Percentiles rank a stretch among this genome's conserved stretches.
Evolutionary conservation across 768 basidiomycete genomes (phyloP).

Genomic region (Boletellus ananas): DNA sequence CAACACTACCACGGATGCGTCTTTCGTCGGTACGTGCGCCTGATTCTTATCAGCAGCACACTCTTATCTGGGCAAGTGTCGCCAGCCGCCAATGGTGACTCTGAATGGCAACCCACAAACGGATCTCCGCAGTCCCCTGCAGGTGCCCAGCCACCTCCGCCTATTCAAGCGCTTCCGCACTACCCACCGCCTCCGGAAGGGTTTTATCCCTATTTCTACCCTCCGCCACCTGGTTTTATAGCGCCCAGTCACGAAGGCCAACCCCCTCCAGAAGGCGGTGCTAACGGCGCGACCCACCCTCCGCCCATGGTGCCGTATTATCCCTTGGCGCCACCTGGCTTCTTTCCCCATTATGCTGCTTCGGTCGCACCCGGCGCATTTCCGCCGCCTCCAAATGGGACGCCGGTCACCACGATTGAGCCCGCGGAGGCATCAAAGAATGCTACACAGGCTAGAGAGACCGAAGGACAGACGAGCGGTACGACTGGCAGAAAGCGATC

Average conservation of each 20-base stretch:
- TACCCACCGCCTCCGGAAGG: constrained; percentile 40
- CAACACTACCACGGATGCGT: constrained; percentile 17
- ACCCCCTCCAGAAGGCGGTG: constrained; percentile 28
- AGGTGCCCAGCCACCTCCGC: constrained; percentile 21
- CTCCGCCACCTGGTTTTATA: constrained; percentile 39
- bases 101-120: constrained; percentile 31
- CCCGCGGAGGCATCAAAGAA: constrained; percentile 25
- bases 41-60: constrained; percentile 4
- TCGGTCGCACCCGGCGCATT: constrained; percentile 29
- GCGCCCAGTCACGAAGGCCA: constrained; percentile 37
- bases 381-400: constrained; percentile 29
- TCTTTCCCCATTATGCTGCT: constrained; percentile 35
- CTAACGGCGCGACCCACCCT: constrained; percentile 29
- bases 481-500: constrained; percentile 27
- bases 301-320: constrained; percentile 36
- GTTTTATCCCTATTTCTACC: constrained; percentile 43
- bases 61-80: constrained; percentile 13
- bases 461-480: constrained; percentile 16
- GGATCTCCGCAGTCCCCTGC: constrained; percentile 16
- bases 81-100: constrained; percentile 24
- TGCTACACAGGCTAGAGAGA: constrained; percentile 4
- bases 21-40: constrained; percentile 21
- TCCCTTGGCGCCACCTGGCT: constrained; percentile 36
- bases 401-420: constrained; percentile 24
- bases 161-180: constrained; percentile 24